Conservation (phyloP, 345 rosid species). For the Citrus glauca region DNA sequence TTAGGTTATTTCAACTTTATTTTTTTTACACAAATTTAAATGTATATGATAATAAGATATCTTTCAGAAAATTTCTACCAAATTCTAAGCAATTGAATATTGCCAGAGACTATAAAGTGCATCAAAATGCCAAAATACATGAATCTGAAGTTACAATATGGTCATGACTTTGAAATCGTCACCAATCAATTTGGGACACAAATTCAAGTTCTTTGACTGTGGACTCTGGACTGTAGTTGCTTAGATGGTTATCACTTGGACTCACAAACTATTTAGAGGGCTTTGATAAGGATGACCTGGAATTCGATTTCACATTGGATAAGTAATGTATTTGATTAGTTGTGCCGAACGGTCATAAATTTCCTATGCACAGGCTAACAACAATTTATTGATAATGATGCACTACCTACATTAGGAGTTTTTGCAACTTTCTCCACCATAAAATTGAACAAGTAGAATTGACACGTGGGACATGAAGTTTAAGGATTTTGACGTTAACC, state of each 20-base stretch:
- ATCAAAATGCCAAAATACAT: too few relatives aligned
- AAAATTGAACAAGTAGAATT: too few relatives aligned
- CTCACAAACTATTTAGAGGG: background rate
- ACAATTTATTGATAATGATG: too few relatives aligned
- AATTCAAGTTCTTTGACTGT: background rate
- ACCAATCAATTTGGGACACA: background rate
- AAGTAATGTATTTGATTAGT: too few relatives aligned
- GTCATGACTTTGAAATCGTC: background rate
- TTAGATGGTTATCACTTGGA: background rate
- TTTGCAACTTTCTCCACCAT: too few relatives aligned
- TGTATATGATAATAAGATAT: too few relatives aligned
- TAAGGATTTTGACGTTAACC: too few relatives aligned
- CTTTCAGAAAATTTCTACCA: background rate
- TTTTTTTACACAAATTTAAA: too few relatives aligned
- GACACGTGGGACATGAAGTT: too few relatives aligned
- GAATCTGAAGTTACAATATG: background rate
- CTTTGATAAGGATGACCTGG: background rate
- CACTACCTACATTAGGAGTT: rapidly evolving
- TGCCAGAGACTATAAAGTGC: background rate
- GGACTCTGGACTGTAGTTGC: background rate
- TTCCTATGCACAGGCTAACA: too few relatives aligned
- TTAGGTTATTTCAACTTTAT: too few relatives aligned
- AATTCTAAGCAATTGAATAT: background rate
- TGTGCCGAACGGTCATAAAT: too few relatives aligned
- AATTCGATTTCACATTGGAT: background rate